Evolutionary conservation across 495 filamentous ascomycete species (phyloP), one percentile per base, ranked within the genome.

Genomic region (Penicillium steckii): DNA sequence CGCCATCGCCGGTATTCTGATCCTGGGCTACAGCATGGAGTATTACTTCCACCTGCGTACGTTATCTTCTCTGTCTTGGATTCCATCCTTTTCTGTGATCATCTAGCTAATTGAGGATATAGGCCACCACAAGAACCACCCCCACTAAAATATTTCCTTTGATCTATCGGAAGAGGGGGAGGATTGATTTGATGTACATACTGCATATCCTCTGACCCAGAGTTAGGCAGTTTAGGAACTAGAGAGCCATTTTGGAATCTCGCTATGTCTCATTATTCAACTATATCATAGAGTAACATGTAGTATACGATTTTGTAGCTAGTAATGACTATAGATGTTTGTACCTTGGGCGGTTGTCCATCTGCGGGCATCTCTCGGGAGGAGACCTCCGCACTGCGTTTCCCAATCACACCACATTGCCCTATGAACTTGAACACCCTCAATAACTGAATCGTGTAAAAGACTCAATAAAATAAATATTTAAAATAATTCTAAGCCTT

Each of bases 101-200:
- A 23, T 6, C 19, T 0, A 22, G 38, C 38, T 41, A 41, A 41
- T 13, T 8, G 21, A 41, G 18, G 2, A 3, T 22, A 32, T 60
- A 97, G 93, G 93, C 57, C 91, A 96, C 81, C 91, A 96, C 87
- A 97, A 97, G 88, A 96, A 97, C 85, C 91, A 97, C 70, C 88
- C 90, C 60, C 93, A 97, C 80, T 97, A 92, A 80, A 67, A 58
- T 55, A 29, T 48, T 61, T 63, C 38, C 35, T 43, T 60, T 48
- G 45, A 46, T 50, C 30, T 46, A 59, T 51, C 51, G 45, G 52
- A 42, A 57, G 69, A 65, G 64, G 62, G 65, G 33, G 15, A 37
- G 15, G 33, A 18, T 37, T 37, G 33, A 37, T 37, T 64, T 64
- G 64, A 67, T 73, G 70, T 75, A 72, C 64, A 73, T 72, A 72